A percentile compares a stretch with the other conserved stretches of the same genome.
phyloP scores from a whole-genome alignment of 2,329 filamentous ascomycete species.

The Trichophyton simii region DNA sequence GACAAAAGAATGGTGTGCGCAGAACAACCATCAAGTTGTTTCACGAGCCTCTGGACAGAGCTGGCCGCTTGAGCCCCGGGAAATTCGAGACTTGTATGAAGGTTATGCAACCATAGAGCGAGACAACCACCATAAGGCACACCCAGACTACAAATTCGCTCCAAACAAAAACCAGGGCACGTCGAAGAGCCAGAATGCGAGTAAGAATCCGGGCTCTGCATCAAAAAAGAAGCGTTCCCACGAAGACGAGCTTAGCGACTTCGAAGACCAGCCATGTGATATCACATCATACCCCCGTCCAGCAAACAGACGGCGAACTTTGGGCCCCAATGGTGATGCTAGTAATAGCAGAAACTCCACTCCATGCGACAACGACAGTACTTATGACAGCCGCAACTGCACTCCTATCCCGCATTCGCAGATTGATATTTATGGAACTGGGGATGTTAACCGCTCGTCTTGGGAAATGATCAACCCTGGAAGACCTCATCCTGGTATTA shows the following conservation, averaged over 20 bases:
- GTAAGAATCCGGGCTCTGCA: neutral
- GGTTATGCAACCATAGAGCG: conserved; percentile 68
- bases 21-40: conserved; percentile 89
- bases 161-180: conserved; percentile 53
- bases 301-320: conserved; percentile 15
- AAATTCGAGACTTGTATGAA: conserved; percentile 63
- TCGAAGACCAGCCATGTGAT: conserved; percentile 21
- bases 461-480: conserved; percentile 44
- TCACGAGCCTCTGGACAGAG: conserved; percentile 76
- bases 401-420: conserved; percentile 10
- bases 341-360: conserved; percentile 25
- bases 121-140: conserved; percentile 69
- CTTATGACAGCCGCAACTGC: conserved; percentile 12
- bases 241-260: conserved; percentile 29
- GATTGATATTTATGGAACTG: conserved; percentile 9
- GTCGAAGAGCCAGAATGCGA: neutral
- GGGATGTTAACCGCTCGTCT: conserved; percentile 29
- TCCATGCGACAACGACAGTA: conserved; percentile 21
- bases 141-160: conserved; percentile 88
- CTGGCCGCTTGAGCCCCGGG: conserved; percentile 69
- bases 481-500: conserved; percentile 35
- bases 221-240: conserved; percentile 38
- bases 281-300: conserved; percentile 14
- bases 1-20: conserved; percentile 64
- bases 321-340: conserved; percentile 20